Evolutionary conservation across 108 stramenopile species (phyloP), one percentile per base, ranked within the genome.

Genomic region (Conticribra weissflogii): DNA sequence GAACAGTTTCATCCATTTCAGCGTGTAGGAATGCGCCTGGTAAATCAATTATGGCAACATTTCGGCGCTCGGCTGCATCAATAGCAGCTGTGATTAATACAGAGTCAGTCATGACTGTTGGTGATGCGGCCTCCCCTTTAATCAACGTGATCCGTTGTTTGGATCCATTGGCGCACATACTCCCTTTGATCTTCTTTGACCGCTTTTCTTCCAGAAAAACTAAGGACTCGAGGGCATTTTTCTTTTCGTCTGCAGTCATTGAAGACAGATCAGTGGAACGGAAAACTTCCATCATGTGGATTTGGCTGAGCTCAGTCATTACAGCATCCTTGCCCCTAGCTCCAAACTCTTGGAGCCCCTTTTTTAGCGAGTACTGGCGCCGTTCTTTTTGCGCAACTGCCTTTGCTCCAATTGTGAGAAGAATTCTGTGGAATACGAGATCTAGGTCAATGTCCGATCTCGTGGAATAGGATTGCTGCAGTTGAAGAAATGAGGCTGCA

Each of bases 11-110:
- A 58, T 58, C 57, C 14, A 15, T 30, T n/a, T 32, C 57, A 2
- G 57, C 57, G 34, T 58, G 57, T 15, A 58, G 57, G 29, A 58
- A 54, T 2, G 57, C 57, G 15, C 57, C 30, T 12, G 57, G 57
- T n/a, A 58, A 22, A 33, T 33, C 57, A 17, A 58, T 17, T 3
- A 21, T 58, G 1, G 22, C 49, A 51, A 64, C 63, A 23, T 50
- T 1, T 31, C 47, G 30, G 3, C 36, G 18, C 54, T 72, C 60
- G 15, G 34, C 16, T 36, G 71, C 1, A 12, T 53, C 49, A 3
- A 54, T 72, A 15, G 48, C 18, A 24, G 60, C 7, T 36, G 50
- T 44, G 15, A 64, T 64, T 4, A 48, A 50, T 5, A 51, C 18
- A 48, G 29, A 21, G 3, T 64, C 63, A 51, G 19, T 50, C 4